Base-by-base conservation (phyloP, 139 green algal species). In the Haematococcus lacustris region DNA sequence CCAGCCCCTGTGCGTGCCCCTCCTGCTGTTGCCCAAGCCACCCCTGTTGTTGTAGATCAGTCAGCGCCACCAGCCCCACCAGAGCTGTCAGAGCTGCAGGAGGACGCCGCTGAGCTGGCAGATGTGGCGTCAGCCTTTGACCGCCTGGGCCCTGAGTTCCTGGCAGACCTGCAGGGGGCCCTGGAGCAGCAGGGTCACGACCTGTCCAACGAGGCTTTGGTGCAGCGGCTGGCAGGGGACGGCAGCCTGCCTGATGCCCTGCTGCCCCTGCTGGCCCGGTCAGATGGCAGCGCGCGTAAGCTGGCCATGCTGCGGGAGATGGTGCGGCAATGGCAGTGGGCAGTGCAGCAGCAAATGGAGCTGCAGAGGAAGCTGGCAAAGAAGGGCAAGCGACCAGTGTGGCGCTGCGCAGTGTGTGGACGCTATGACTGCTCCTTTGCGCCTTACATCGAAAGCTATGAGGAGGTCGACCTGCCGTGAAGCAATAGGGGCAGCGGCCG, bases 371-470 rank as follows among this genome's bases (percentile, higher is more conserved):
- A 80, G 78, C 2, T 65, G 51, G 59, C 66, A 1, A 61, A 35
- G 38, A 78, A 76, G 66, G 57, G 53, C 51, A 34, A 76, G 71
- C 38, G 66, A 5, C 78, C 78, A 9, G 78, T 83, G 37, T 83
- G 78, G 78, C 43, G 78, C 1, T 83, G 78, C 61, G 66, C 70
- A 25, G 78, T n/a, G 2, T 83, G 78, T 62, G 78, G 78, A 3
- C 53, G 78, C 38, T 80, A 80, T 61, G 78, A 74, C 28, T 83
- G 78, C 71, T 71, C 71, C 26, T 66, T 83, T 5, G 74, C 73
- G 32, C 78, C 78, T 30, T 83, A 83, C 74, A 83, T 83, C 25
- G 78, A 83, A 50, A 28, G 65, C 1, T 80, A 83, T 38, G 47
- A 78, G 30, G 78, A 83, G 53, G 53, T 64, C 26, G 53, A 64